Percentiles rank a stretch among this genome's conserved stretches.
Evolutionary conservation across 2,329 filamentous ascomycete genomes (phyloP).

Genomic region (Mollisiaceae sp.): DNA sequence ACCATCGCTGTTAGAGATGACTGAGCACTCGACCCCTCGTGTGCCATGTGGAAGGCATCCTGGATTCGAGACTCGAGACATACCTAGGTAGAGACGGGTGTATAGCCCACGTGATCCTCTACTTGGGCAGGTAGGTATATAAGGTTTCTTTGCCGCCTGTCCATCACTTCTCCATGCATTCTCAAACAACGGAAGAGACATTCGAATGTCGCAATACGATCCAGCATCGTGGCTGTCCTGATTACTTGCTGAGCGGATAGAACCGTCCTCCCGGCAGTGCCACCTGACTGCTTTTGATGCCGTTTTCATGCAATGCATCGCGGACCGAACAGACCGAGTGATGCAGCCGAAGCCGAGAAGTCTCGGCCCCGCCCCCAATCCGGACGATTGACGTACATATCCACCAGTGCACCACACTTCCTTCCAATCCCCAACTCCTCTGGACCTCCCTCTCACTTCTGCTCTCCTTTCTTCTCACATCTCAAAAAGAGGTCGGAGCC

Average conservation of each 20-base stretch:
- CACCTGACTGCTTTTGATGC: conserved; percentile 1
- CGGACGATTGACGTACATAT: not conserved
- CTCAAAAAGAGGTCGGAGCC: not conserved
- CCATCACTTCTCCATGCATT: not conserved
- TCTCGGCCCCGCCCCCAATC: not conserved
- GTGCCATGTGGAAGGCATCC: not conserved
- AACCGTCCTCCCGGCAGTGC: not conserved
- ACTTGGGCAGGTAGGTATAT: not conserved
- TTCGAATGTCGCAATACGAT: conserved; percentile 5
- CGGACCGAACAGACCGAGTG: conserved; percentile 4
- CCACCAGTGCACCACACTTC: not conserved
- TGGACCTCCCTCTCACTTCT: not conserved
- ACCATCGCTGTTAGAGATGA: conserved; percentile 12
- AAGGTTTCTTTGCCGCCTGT: not conserved
- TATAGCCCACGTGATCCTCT: not conserved
- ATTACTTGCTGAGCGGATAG: not conserved
- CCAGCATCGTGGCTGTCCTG: not conserved
- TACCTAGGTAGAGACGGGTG: not conserved
- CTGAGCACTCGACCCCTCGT: conserved; percentile 9
- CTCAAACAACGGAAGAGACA: not conserved
- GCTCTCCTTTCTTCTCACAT: not conserved
- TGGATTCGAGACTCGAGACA: not conserved
- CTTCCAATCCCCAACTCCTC: not conserved
- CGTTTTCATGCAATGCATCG: conserved; percentile 1
- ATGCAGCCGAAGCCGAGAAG: conserved; percentile 1